phyloP scores from a whole-genome alignment of 1,284 basidiomycete species.

The Mycosarcoma mackinlayi region DNA sequence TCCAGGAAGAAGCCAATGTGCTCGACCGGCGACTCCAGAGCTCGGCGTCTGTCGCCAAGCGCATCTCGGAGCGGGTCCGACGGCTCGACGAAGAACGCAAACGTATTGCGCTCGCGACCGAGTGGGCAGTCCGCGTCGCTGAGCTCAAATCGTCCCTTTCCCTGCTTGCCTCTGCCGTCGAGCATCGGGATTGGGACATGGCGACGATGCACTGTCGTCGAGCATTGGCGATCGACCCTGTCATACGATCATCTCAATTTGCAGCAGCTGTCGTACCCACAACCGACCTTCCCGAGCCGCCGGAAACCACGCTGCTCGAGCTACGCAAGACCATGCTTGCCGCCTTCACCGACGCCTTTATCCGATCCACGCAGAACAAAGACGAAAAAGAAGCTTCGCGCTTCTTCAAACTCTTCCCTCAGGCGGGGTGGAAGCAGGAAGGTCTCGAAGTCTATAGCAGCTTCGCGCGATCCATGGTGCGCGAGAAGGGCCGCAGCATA shows the following conservation, averaged over 20 bases:
- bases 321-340: conserved; percentile 81
- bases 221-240: conserved; percentile 83
- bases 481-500: conserved; percentile 48
- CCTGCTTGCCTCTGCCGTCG: conserved; percentile 81
- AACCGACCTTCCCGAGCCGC: conserved; percentile 84
- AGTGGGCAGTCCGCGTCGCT: conserved; percentile 85
- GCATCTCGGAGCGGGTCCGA: conserved; percentile 88
- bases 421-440: conserved; percentile 82
- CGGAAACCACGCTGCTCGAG: conserved; percentile 81
- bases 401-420: conserved; percentile 96
- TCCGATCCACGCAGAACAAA: conserved; percentile 78
- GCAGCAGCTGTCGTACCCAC: conserved; percentile 90
- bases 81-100: conserved; percentile 89
- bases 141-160: conserved; percentile 89
- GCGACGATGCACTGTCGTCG: conserved; percentile 89
- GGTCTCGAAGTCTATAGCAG: conserved; percentile 92
- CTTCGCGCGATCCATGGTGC: conserved; percentile 89
- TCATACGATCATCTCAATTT: conserved; percentile 84
- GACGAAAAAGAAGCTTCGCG: conserved; percentile 80
- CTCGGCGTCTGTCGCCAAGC: conserved; percentile 84
- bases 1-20: conserved; percentile 75
- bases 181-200: conserved; percentile 91
- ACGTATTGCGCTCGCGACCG: conserved; percentile 83
- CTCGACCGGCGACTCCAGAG: conserved; percentile 75
- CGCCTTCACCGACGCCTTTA: conserved; percentile 84